Evolutionary conservation across 2,329 filamentous ascomycete species (phyloP).

Genomic region (Colletotrichum sp.): DNA sequence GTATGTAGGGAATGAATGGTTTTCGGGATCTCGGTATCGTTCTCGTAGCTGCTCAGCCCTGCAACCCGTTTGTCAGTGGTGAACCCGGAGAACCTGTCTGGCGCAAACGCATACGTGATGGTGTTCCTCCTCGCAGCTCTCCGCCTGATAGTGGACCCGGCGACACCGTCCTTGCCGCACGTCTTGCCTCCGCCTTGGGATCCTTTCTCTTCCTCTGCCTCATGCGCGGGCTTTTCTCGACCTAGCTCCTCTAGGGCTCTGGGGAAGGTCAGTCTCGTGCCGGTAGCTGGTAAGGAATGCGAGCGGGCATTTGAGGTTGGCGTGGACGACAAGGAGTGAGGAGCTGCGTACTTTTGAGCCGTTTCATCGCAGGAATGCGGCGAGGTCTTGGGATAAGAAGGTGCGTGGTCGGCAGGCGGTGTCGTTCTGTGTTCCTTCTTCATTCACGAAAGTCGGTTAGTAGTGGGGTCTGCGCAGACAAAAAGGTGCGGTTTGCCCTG

Average conservation of each 20-base stretch:
- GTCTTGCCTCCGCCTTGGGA: background rate
- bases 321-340: background rate
- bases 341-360: background rate
- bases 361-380: conserved; percentile 11
- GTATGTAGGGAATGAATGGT: conserved; percentile 12
- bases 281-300: background rate
- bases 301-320: background rate
- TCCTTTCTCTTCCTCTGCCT: background rate
- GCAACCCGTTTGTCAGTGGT: background rate
- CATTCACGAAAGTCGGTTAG: conserved; percentile 18
- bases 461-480: conserved; percentile 11
- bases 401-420: background rate
- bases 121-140: background rate
- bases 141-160: background rate
- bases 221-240: conserved; percentile 1
- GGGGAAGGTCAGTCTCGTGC: background rate
- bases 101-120: background rate
- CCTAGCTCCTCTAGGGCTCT: background rate
- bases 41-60: background rate
- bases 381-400: background rate
- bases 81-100: background rate
- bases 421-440: conserved; percentile 7
- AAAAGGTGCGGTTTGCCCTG: background rate
- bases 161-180: background rate
- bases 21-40: background rate